These are phyloP conservation scores for Colletotrichum musicola DNA, from an alignment of 2,329 filamentous ascomycete genomes.

Conservation along the genomic window DNA sequence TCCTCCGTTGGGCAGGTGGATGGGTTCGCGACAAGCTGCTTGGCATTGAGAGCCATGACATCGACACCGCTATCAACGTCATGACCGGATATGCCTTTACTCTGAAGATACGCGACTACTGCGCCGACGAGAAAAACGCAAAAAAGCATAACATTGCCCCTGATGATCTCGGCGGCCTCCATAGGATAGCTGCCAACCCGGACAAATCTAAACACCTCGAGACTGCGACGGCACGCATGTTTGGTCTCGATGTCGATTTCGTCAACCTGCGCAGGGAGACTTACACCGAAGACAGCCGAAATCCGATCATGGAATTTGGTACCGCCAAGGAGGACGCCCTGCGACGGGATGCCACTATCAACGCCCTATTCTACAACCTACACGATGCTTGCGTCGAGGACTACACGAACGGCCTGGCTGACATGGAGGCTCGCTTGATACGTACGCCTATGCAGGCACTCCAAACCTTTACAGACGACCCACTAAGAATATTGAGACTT, in stretches of 20 bases:
- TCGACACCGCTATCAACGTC: constrained; percentile 86
- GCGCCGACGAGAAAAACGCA: constrained; percentile 69
- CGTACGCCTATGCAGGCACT: constrained; percentile 88
- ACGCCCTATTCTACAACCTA: constrained; percentile 96
- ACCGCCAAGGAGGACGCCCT: constrained; percentile 91
- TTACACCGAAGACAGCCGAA: constrained; percentile 89
- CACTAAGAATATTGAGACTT: constrained; percentile 85
- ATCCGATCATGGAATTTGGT: constrained; percentile 93
- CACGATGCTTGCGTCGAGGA: constrained; percentile 85
- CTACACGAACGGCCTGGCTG: constrained; percentile 81
- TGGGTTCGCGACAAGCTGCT: constrained; percentile 91
- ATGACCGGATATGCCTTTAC: constrained; percentile 87
- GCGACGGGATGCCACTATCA: constrained; percentile 91
- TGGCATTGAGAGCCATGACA: constrained; percentile 79
- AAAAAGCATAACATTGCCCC: constrained; percentile 70
- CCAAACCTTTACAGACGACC: constrained; percentile 95
- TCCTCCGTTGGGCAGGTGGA: constrained; percentile 84
- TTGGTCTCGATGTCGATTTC: constrained; percentile 91
- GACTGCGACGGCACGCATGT: constrained; percentile 87
- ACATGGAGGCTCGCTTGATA: constrained; percentile 80
- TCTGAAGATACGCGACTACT: constrained; percentile 76
- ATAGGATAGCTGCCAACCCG: constrained; percentile 92
- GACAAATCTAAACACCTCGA: constrained; percentile 98
- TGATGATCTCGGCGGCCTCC: constrained; percentile 78
- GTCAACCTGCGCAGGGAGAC: constrained; percentile 95